Base-by-base conservation (phyloP, 768 basidiomycete species). In the Pluteus cervinus region DNA sequence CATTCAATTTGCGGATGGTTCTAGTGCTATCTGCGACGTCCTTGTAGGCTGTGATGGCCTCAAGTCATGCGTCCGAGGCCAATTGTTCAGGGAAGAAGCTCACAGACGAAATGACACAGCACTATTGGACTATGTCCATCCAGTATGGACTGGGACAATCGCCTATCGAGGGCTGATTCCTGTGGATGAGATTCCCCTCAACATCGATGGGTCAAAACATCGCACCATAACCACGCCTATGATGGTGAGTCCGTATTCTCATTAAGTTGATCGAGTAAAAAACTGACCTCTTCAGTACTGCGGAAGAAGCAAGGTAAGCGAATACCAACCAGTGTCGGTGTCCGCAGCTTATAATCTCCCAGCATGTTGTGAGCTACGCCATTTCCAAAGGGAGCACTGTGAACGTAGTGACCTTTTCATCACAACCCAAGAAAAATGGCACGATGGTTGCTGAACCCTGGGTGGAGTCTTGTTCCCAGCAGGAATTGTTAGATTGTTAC, bases 301-400 rank as follows among this genome's bases (percentile, higher is more conserved):
- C 39, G 71, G 71, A 1, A 63, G 63, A 51, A 55, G 54, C 57
- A 73, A 69, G 59, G 70, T 65, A 42, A 11, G 48, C 15, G 10
- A 24, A 15, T 24, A 31, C 21, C 29, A 22, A 5, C 15, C 16
- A 21, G 7, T 29, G 11, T 11, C 31, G 5, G 30, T 20, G 10
- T 17, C 18, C 15, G 31, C 25, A 33, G 24, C 39, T 20, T 23
- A n/a, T 21, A 5, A 28, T 24, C 14, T 22, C 29, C 29, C 39
- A 70, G 70, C 70, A 72, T 39, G 59, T 72, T 24, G 69, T 74
- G 21, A 63, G 65, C 45, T 73, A 73, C 46, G 61, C 65, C 1
- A 69, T 73, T 29, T 67, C 69, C 1, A 56, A 57, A 41, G 65
- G 66, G 1, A 61, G 56, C 16, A 47, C 70, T 7, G 60, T 69